A percentile compares a stretch with the other conserved stretches of the same genome.
These are phyloP conservation scores for Phytopythium chamaehyphon DNA, from an alignment of 352 stramenopile genomes.

Conservation along the genomic window DNA sequence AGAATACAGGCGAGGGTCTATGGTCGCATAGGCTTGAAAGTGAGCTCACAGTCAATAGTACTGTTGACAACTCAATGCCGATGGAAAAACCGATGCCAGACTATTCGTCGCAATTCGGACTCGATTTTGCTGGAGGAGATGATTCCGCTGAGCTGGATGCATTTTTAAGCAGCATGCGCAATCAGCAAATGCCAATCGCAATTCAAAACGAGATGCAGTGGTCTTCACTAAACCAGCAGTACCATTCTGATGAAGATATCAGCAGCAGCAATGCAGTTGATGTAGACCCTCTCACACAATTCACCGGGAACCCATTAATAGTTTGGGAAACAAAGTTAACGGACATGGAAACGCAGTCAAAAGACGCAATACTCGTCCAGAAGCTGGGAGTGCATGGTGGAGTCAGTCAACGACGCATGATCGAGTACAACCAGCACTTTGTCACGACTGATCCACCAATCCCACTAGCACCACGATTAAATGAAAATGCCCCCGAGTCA, in stretches of 20 bases:
- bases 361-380: constrained; percentile 1
- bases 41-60: no score
- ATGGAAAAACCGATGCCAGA: no score
- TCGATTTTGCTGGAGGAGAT: neutral
- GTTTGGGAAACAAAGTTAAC: neutral
- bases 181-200: neutral
- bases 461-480: neutral
- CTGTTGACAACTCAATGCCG: no score
- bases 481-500: neutral
- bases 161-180: neutral
- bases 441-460: neutral
- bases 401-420: neutral
- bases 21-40: no score
- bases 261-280: no score
- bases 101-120: no score
- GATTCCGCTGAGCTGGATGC: constrained; percentile 1
- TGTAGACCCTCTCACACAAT: neutral
- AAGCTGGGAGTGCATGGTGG: neutral
- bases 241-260: neutral
- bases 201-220: no score
- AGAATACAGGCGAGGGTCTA: no score
- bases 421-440: neutral
- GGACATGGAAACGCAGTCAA: neutral
- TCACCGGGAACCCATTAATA: neutral
- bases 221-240: no score